Evolutionary conservation across 2,329 filamentous ascomycete genomes (phyloP), one percentile per base, ranked within the genome.

Genomic region (Talaromyces sp.): DNA sequence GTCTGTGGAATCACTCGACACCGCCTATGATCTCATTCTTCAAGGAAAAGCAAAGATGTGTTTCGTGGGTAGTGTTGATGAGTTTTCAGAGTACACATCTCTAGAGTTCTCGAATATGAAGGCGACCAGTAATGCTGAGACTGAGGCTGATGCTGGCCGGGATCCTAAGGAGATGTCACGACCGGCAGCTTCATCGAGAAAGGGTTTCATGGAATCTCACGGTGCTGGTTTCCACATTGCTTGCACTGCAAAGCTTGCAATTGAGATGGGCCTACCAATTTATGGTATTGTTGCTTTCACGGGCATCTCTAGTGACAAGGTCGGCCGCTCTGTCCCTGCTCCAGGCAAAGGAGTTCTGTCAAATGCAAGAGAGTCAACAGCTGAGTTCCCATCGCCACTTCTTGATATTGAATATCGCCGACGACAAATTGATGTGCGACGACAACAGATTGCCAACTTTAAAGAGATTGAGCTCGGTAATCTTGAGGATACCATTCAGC

Each of bases 61-160:
- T 98, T 74, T 99, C 70, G 95, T 99, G 66, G 95, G 95, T 86
- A 95, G 95, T 70, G 98, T 98, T 75, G 95, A 99, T 82, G 95
- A 99, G 81, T 97, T 99, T 83, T 93, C 96, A 74, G 95, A 99
- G 82, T 95, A 99, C 82, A 95, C 95, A 61, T 98, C 95, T 1
- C 97, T 97, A 75, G 95, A 99, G 80, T 99, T 99, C 77, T 95
- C 94, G 83, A 99, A 99, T 84, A 99, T 99, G 95, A 96, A 97
- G 82, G 95, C 95, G 66, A 99, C 95, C 63, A 97, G 93, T 86
- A 99, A 98, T 75, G 93, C 93, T 24, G 90, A 97, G 67, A 93
- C 97, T 70, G 95, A 99, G 78, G 91, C 98, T 72, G 92, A 88
- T 8, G 95, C 97, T 74, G 95, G 95, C 54, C 91, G 95, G 69